Evolutionary conservation across 164 flowering plant genomes (phyloP).

Genomic region (Chimonanthus praecox): DNA sequence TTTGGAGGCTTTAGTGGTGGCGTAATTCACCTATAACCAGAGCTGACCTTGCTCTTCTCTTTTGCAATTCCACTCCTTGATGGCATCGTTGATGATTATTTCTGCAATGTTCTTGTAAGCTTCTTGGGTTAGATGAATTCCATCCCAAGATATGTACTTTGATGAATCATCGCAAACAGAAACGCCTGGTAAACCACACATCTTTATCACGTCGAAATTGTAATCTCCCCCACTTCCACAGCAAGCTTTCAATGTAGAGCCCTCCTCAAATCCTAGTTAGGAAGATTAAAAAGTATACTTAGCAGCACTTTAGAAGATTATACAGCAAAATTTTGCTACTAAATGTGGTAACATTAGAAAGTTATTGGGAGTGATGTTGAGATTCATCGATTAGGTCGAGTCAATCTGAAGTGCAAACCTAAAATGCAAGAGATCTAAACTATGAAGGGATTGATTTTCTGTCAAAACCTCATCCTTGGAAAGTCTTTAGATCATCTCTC

Average conservation of each 20-base stretch:
- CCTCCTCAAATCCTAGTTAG: slow-evolving; percentile 6
- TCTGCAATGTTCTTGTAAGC: slow-evolving; percentile 12
- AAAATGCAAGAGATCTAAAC: neutral
- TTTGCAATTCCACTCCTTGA: neutral
- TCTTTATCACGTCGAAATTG: neutral
- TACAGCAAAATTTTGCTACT: neutral
- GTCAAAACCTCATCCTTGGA: neutral
- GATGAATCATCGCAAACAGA: slow-evolving; percentile 17
- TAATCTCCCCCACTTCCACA: slow-evolving; percentile 13
- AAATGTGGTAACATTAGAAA: neutral
- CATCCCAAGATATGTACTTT: slow-evolving; percentile 20
- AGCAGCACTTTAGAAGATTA: too few relatives aligned
- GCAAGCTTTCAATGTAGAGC: slow-evolving; percentile 2
- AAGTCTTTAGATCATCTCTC: too few relatives aligned
- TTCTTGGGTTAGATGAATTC: slow-evolving; percentile 23
- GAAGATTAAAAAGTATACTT: neutral
- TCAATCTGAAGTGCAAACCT: neutral
- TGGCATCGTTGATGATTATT: neutral
- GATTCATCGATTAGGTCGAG: neutral
- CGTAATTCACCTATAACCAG: too few relatives aligned
- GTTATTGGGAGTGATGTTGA: too few relatives aligned
- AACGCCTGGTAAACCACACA: slow-evolving; percentile 5
- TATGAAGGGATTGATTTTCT: neutral
- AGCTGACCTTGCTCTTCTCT: neutral
- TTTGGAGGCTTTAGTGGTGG: too few relatives aligned